Base-by-base conservation (phyloP, 345 rosid species). In the Ceriops tagal region DNA sequence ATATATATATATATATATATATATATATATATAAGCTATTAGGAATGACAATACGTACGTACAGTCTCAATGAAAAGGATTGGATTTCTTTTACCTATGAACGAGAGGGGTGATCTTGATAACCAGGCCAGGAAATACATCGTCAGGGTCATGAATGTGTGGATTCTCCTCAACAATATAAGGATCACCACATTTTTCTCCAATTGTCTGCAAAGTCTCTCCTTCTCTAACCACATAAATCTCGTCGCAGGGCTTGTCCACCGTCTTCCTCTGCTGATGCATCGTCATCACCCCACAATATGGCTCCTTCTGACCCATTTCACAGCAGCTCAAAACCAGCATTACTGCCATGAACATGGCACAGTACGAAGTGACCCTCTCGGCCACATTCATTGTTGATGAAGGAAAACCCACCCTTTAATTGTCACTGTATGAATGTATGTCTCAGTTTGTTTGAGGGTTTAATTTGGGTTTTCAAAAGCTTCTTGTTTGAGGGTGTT, bases 131-230 rank as follows among this genome's bases (percentile, higher is more conserved):
- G 96, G 97, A 65, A 86, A 89, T 31, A 92, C 84, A 73, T 92
- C 97, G 74, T 89, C 96, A 0, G 89, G 93, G 27, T 91, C 97
- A 56, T 91, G 91, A 6, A 91, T 89, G 65, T 89, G 97, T 24
- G 97, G 96, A 66, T 91, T 91, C 60, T 79, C 84, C 75, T 91
- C 97, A 58, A 91, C 91, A 10, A 91, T 91, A 15, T 64, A 91
- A 30, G 93, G 93, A 77, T 89, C 97, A 34, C 89, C 86, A 62
- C 97, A 91, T 73, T 89, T 91, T 30, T 87, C 93, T 65, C 88
- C 74, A n/a, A 91, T 91, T 1, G 85, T 80, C 19, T 91, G 88
- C 75, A 89, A 77, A 3, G 96, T 89, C 61, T 91, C 97, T 51
- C 93, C 90, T 80, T 81, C 87, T 60, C 77, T 66, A 4, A 90